A percentile compares a stretch with the other conserved stretches of the same genome.
Conservation (phyloP, 2,329 filamentous ascomycete genomes). For the Cladosporium halotolerans region DNA sequence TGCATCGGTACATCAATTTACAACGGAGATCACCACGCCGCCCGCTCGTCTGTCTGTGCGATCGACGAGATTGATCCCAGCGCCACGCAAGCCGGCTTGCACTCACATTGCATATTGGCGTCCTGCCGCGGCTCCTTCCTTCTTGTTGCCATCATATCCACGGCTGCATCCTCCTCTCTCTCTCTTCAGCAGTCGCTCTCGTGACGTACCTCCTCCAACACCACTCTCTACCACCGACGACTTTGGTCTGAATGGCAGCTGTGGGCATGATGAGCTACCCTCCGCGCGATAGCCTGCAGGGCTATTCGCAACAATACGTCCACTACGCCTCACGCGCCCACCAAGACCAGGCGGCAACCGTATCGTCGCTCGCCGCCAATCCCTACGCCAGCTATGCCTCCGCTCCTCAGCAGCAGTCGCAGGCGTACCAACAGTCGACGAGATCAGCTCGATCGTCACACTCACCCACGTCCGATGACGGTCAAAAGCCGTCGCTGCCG, state of each 20-base stretch:
- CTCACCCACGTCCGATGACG: conserved; percentile 24
- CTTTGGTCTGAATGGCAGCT: conserved; percentile 22
- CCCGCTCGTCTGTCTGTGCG: conserved; percentile 8
- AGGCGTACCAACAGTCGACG: conserved; percentile 12
- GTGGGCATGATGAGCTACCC: conserved; percentile 27
- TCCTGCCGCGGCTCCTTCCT: conserved; percentile 4
- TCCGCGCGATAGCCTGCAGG: conserved; percentile 21
- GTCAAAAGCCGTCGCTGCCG: conserved; percentile 72
- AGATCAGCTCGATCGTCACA: conserved; percentile 17
- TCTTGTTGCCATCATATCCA: conserved; percentile 11
- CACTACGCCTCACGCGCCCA: conserved; percentile 22
- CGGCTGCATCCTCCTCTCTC: background rate
- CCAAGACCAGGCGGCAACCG: conserved; percentile 16
- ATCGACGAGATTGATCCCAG: conserved; percentile 10
- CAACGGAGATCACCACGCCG: conserved; percentile 11
- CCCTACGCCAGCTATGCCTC: conserved; percentile 18
- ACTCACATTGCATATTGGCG: conserved; percentile 4
- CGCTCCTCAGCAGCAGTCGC: conserved; percentile 11
- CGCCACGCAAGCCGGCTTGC: conserved; percentile 4
- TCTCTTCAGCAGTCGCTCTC: conserved; percentile 8
- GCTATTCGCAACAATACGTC: conserved; percentile 24
- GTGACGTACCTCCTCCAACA: background rate
- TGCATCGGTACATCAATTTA: conserved; percentile 11
- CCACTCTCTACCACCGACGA: background rate
- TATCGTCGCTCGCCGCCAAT: conserved; percentile 16